Evolutionary conservation across 2,329 filamentous ascomycete genomes (phyloP), one percentile per base, ranked within the genome.

Genomic region (Colletotrichum sp.): DNA sequence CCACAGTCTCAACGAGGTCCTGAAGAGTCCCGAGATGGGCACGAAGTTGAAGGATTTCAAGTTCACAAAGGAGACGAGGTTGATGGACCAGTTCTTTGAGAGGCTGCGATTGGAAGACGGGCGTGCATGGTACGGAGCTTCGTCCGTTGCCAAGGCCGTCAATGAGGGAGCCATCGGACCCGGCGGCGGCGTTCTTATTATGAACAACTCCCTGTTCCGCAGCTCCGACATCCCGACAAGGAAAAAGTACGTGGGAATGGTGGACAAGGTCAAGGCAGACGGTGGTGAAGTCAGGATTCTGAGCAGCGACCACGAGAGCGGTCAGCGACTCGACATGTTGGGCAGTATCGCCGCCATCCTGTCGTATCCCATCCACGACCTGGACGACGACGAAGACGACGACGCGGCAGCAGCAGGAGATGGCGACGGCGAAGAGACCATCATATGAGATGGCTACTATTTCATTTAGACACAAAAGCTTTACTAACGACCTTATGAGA

Each of bases 221-320:
- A 96, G 94, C 78, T 91, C 96, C 80, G 93, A 98, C 73, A 90
- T 98, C 8, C 90, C 88, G 1, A 93, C 92, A 74, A 89, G 97
- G 79, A 94, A 93, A 82, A 91, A 93, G 78, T 99, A 96, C 89
- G 96, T 99, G 1, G 87, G 87, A 10, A 88, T 99, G 61, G 96
- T 99, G 5, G 96, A 99, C 83, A 93, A 93, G 77, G 96, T 99
- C n/a, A 92, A 93, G 78, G 93, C 93, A 5, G 93, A 95, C 78
- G 97, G 96, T 7, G 97, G 96, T 2, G 96, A 98, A 78, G 95
- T 95, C 1, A 89, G 95, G 70, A 92, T 99, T n/a, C 86, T 99
- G 32, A 99, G 96, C 84, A 96, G 94, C 80, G 94, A 98, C 81
- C 96, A 99, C 84, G 96, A 98, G 87, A 98, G 96, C 83, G 97